Evolutionary conservation across 169 alveolate species (phyloP), one percentile per base, ranked within the genome.

Genomic region (Plasmodium reichenowi): DNA sequence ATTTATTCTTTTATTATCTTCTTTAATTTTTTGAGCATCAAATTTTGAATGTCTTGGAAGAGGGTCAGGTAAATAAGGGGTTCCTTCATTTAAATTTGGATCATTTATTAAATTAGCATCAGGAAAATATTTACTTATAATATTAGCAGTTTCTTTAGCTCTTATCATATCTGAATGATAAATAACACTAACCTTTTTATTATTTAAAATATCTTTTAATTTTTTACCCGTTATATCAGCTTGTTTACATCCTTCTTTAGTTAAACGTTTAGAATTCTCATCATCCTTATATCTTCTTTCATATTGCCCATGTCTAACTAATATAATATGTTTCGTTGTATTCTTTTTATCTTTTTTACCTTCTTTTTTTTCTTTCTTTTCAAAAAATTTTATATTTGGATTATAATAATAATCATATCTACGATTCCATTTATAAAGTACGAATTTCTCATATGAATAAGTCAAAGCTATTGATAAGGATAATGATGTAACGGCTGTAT

Each of bases 281-380:
- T 92, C 93, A 52, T 62, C 56, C 43, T 58, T 17, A 47, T 85
- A 76, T 70, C 78, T 74, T 24, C 74, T 29, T 59, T 74, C 80
- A 29, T 93, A 93, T 32, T 93, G 93, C 0, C 93, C 95, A 88
- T 93, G 95, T 66, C 95, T 62, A 17, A 88, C 95, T 32, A 93
- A 63, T n/a, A 93, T 71, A 47, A 86, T 93, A 50, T 93, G 75
- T 74, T 93, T 92, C 54, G 78, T 62, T 5, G 66, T 89, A 52
- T 48, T 56, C 47, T 54, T 58, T 67, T 80, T 68, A 45, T 85
- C 76, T 45, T 54, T 60, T 62, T 83, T 83, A 10, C 83, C 91
- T 71, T 85, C 92, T 54, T 71, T 85, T 85, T 29, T 85, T 68
- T 70, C 76, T 38, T 67, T 74, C 54, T 59, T 83, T 74, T 86